Evolutionary conservation across 179 eudicot species (phyloP), one percentile per base, ranked within the genome.

Genomic region (Spinacia oleracea): DNA sequence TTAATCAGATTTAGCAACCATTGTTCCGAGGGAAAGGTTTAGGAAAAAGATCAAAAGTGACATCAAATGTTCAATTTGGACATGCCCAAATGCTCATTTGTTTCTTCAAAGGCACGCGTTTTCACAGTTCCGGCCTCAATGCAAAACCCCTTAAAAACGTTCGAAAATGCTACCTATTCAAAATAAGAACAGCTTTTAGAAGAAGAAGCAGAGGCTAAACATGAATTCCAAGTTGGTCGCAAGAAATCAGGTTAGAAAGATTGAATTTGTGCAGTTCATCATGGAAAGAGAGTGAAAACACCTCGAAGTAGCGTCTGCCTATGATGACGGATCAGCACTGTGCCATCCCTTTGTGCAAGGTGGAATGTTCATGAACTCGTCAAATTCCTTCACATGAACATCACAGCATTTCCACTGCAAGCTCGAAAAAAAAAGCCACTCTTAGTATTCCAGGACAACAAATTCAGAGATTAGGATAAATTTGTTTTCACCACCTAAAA

Each of bases 301-400:
- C 63, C 67, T 43, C 16, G 15, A 1, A 34, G 14, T 50, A 34
- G 14, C 40, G 11, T 15, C 53, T 64, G 21, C 31, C 75, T 81
- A 89, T 11, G 88, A 78, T 45, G 63, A 78, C 48, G 97, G 87
- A 80, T 95, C 84, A 5, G 92, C 97, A 84, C 88, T 85, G 91
- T 93, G 98, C 98, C 98, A 95, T 56, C 98, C 98, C 85, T 89
- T 91, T 43, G 96, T 31, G 85, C 98, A 95, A 51, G 98, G 95
- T 18, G 94, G 93, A 55, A 95, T 95, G 85, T 77, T 81, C 90
- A 93, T 90, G 86, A 95, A 95, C 89, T 95, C 97, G 18, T 95
- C 98, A 35, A 95, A 93, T 80, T 95, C 98, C 85, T 89, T 89
- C 64, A 93, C 98, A 85, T 90, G 98, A 83, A 95, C 76, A 80